Evolutionary conservation across 345 rosid species (phyloP), one percentile per base, ranked within the genome.

Genomic region (Bruguiera sexangula): DNA sequence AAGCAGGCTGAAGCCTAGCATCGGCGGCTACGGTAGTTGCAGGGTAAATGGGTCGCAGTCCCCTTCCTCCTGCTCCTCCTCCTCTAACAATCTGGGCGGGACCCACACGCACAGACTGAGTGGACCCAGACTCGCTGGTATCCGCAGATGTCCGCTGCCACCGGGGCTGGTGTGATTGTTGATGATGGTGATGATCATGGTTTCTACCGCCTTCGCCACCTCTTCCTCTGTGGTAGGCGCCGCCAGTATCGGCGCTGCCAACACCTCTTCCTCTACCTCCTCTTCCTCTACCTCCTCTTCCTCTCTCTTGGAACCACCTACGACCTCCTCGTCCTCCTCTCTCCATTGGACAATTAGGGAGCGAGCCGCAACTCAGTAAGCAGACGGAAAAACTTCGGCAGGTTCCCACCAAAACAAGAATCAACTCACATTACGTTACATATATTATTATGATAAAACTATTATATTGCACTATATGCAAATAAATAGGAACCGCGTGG

Each of bases 321-420:
- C 75, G 67, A 2, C 82, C 80, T 48, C 82, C 58, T 21, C 59
- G 64, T 10, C 73, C 81, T 31, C 78, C 85, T 72, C 83, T 70
- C 61, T 88, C 90, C 93, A 88, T 87, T 63, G 79, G 81, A 75
- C 61, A 21, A 63, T 29, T 60, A 54, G 81, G 78, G 78, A 77
- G 60, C 34, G 64, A 60, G 20, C 27, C 5, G n/a, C 34, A 22
- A 27, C 53, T 48, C 29, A 24, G 6, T 16, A 20, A 18, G 7
- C 39, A 31, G 54, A 50, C 46, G 3, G 32, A 22, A 26, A 5
- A n/a, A 51, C 58, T 50, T 22, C 5, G 1, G 15, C 2, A 8
- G 11, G 21, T 52, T n/a, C 32, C 6, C 6, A 53, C 11, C 6
- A 29, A 30, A 32, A 50, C 30, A 60, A 30, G 24, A 60, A 24